Evolutionary conservation across 2,329 filamentous ascomycete genomes (phyloP).

Genomic region (Apiospora kogelbergensis): DNA sequence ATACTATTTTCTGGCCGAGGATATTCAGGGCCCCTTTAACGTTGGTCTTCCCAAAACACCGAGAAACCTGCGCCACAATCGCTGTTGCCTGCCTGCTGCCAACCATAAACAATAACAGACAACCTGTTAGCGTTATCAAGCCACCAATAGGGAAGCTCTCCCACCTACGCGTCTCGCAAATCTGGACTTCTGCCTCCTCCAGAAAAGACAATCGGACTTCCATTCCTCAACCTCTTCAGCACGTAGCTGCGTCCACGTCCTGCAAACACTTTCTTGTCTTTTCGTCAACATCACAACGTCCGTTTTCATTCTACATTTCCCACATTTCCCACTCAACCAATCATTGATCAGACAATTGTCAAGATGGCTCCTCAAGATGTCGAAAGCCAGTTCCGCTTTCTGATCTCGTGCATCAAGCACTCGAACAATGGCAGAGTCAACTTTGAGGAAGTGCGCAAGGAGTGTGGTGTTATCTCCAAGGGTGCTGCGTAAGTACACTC

Average conservation of each 20-base stretch:
- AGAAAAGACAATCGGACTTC: no score
- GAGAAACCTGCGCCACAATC: no score
- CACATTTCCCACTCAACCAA: background rate
- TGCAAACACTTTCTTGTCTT: background rate
- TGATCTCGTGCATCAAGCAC: constrained; percentile 65
- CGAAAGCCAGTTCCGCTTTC: constrained; percentile 61
- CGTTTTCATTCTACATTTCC: no score
- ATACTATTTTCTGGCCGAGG: no score
- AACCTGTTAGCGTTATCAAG: no score
- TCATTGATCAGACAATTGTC: background rate
- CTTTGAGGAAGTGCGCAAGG: constrained; percentile 62
- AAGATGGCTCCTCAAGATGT: constrained; percentile 46
- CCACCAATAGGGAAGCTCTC: no score
- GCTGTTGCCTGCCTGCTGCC: no score
- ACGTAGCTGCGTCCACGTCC: background rate
- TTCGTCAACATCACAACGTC: background rate
- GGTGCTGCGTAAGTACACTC: constrained; percentile 65
- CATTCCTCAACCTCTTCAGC: background rate
- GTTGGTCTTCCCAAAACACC: no score
- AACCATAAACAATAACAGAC: no score
- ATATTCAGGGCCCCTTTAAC: no score
- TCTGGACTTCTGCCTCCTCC: no score
- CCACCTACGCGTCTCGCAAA: no score
- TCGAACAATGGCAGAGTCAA: constrained; percentile 62
- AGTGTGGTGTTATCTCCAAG: constrained; percentile 63